phyloP scores from a whole-genome alignment of 1,139 yeast genomes.

The Candida tropicalis region DNA sequence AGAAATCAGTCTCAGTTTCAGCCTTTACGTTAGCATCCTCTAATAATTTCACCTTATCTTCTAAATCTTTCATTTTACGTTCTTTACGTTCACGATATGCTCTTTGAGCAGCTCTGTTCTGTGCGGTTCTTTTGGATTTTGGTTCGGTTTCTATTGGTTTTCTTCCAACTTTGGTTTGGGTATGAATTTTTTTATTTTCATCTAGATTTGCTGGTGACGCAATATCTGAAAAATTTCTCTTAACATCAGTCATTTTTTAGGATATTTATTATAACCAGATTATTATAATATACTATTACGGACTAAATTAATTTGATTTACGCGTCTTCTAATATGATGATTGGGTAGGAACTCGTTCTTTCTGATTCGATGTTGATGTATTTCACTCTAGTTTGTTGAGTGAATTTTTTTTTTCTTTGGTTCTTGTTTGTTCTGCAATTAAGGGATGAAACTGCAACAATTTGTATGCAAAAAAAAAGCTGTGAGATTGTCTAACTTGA shows the following conservation, averaged over 20 bases:
- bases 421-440: too few relatives aligned
- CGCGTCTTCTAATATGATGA: too few relatives aligned
- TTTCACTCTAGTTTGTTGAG: too few relatives aligned
- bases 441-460: too few relatives aligned
- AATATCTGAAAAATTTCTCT: constrained; percentile 37
- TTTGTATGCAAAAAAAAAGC: too few relatives aligned
- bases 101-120: constrained; percentile 95
- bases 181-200: constrained; percentile 40
- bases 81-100: constrained; percentile 96
- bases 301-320: too few relatives aligned
- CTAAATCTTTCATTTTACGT: constrained; percentile 80
- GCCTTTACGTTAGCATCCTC: constrained; percentile 71
- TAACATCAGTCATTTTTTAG: constrained; percentile 39
- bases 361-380: too few relatives aligned
- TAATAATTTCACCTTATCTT: constrained; percentile 68
- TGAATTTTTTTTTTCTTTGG: background rate
- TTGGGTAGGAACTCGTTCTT: too few relatives aligned
- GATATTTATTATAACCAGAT: too few relatives aligned
- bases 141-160: constrained; percentile 83
- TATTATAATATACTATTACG: too few relatives aligned
- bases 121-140: constrained; percentile 86
- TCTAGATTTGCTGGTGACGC: constrained; percentile 24
- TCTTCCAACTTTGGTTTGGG: constrained; percentile 49
- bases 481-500: too few relatives aligned
- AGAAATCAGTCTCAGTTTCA: constrained; percentile 68